Evolutionary conservation across 208 protist species (phyloP), one percentile per base, ranked within the genome.

Genomic region (Crithidia bombi): DNA sequence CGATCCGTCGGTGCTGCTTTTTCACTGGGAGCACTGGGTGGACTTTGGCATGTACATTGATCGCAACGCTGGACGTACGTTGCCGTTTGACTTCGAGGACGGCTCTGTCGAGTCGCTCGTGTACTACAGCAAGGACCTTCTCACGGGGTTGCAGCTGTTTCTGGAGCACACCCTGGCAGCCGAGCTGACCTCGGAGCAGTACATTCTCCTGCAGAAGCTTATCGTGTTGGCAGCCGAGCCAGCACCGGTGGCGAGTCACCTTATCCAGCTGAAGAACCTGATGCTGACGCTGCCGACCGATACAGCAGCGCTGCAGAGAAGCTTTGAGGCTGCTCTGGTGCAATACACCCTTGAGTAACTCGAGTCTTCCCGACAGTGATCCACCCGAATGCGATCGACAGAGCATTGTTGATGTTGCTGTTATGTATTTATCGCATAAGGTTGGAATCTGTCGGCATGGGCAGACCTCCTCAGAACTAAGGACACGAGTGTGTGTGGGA

Each of bases 41-140:
- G 91, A 96, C 75, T 96, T 96, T 62, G 85, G 83, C 75, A 93
- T 96, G 87, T 96, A 92, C 78, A 73, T 85, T 12, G 91, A 96
- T 66, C 88, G 91, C 67, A 86, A 90, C 59, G 91, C 81, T 0
- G 91, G 91, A 19, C 88, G 89, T 15, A 93, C 77, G 15, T 74
- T 96, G 36, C 82, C 85, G 0, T 85, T 89, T 43, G 76, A 91
- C 38, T 70, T 75, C 17, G 69, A 90, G 41, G 84, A 86, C 44
- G 74, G 69, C 36, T 41, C 51, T 3, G 30, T 51, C 12, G 35
- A 56, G 57, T 65, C 78, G 21, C 59, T 81, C 17, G 56, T 90
- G n/a, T 81, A 68, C 43, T 78, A 90, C 41, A 79, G 87, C 46
- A 85, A 69, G 5, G 91, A 96, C 62, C 36, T 96, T 9, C 59